Base-by-base conservation (phyloP, 352 stramenopile genomes). In the Globisporangium paroecandrum region DNA sequence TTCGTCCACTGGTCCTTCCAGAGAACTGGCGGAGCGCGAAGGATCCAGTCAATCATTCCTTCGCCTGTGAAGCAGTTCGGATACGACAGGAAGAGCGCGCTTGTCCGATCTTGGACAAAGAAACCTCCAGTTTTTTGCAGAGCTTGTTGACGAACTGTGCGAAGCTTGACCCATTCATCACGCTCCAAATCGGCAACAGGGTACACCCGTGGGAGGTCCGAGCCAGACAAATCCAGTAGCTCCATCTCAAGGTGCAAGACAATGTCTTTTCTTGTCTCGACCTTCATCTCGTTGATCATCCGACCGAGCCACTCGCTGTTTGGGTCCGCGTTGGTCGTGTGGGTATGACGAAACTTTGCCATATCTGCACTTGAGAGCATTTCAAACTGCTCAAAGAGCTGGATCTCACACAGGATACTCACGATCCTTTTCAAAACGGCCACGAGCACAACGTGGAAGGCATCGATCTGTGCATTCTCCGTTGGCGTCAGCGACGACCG, bases 241-340 rank as follows among this genome's bases (percentile, higher is more conserved):
- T 92, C 82, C 59, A 89, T 85, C 63, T 92, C 84, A 1, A 92
- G 72, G 6, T 80, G 59, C 2, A 87, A 69, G 3, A 89, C 77
- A 53, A 89, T 87, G 8, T 81, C 72, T 54, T 87, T 90, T 25
- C 84, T 72, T 1, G 67, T 72, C 49, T 89, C 78, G 0, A 85
- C 64, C 0, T 73, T 70, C 53, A 92, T 72, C 22, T 88, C 82
- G 64, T 87, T 83, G 56, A 92, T 82, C 27, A 68, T 65, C 7
- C 77, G 74, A 0, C 82, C 81, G 22, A 90, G 60, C 73, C 76
- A 90, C 46, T 89, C 78, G 47, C 76, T 87, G 32, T 68, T 77
- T 15, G 62, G 58, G 24, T 85, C 61, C 4, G 78, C 69, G 38
- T 75, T 89, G n/a, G 88, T 71, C 0, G 68, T 80, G 62, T 92